phyloP scores from a whole-genome alignment of 306 rosid species.

The Dicorynia guianensis region DNA sequence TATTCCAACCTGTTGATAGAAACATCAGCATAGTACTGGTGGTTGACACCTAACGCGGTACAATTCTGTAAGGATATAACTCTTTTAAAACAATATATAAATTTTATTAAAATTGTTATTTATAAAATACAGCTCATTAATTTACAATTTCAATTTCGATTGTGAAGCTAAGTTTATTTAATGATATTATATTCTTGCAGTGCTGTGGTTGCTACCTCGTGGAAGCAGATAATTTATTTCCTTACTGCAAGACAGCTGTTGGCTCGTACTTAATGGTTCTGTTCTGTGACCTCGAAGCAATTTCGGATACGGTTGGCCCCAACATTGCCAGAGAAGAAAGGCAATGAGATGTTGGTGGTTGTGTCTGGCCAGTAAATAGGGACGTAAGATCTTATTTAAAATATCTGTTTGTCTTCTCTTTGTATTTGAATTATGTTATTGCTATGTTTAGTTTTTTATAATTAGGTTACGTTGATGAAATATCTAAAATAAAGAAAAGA shows the following conservation, averaged over 20 bases:
- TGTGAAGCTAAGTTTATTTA: slow-evolving; percentile 31
- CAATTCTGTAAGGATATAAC: too few relatives aligned
- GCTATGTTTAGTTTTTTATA: too few relatives aligned
- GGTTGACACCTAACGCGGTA: background rate
- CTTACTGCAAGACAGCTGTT: slow-evolving; percentile 22
- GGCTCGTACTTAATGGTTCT: background rate
- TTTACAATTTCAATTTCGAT: background rate
- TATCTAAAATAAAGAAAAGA: too few relatives aligned
- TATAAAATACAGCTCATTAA: too few relatives aligned
- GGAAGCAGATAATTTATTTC: background rate
- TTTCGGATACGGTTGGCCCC: background rate
- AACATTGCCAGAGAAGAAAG: background rate
- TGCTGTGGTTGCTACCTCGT: slow-evolving; percentile 31
- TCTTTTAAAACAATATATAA: too few relatives aligned
- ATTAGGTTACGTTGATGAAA: too few relatives aligned
- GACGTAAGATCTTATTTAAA: background rate
- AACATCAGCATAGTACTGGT: background rate
- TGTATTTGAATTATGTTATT: too few relatives aligned
- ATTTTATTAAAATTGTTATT: too few relatives aligned
- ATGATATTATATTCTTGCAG: background rate
- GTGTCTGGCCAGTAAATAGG: background rate
- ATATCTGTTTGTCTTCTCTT: background rate
- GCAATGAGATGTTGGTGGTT: background rate
- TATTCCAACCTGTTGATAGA: background rate
- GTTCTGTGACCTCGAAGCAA: background rate